Conservation (phyloP, 1,284 basidiomycete species). For the Malassezia equina region DNA sequence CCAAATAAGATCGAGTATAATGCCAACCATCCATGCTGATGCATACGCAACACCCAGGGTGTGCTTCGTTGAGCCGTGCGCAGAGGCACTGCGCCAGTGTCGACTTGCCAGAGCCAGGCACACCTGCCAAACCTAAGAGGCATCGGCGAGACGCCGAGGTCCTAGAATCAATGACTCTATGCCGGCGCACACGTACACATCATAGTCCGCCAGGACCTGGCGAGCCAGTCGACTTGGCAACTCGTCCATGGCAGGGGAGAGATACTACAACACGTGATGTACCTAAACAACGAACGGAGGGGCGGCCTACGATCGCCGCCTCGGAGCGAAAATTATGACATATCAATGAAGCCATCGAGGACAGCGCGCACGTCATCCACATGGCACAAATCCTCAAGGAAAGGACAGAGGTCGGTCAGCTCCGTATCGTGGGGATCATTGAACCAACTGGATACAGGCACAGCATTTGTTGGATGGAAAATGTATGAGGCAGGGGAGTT, state of each 20-base stretch:
- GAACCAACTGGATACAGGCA: constrained; percentile 98
- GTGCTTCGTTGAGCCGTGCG: not conserved
- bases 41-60: constrained; percentile 49
- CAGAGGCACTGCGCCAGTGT: constrained; percentile 57
- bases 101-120: constrained; percentile 75
- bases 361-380: constrained; percentile 88
- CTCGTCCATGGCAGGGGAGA: not conserved
- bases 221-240: not conserved
- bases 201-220: not conserved
- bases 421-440: constrained; percentile 74
- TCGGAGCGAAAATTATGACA: constrained; percentile 4
- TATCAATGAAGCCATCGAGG: constrained; percentile 55
- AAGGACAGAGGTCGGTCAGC: constrained; percentile 83
- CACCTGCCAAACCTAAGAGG: constrained; percentile 65
- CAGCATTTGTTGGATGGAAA: constrained; percentile 98
- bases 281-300: not conserved
- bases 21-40: constrained; percentile 81
- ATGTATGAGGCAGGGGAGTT: constrained; percentile 98
- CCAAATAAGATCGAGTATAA: constrained; percentile 53
- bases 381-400: constrained; percentile 72
- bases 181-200: not conserved
- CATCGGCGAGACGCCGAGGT: constrained; percentile 38
- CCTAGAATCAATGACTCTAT: not conserved
- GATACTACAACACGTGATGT: constrained; percentile 5
- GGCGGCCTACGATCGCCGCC: not conserved